Evolutionary conservation across 192 early-diverging fungal species (phyloP).

Genomic region (Gryganskiella cystojenkinii): DNA sequence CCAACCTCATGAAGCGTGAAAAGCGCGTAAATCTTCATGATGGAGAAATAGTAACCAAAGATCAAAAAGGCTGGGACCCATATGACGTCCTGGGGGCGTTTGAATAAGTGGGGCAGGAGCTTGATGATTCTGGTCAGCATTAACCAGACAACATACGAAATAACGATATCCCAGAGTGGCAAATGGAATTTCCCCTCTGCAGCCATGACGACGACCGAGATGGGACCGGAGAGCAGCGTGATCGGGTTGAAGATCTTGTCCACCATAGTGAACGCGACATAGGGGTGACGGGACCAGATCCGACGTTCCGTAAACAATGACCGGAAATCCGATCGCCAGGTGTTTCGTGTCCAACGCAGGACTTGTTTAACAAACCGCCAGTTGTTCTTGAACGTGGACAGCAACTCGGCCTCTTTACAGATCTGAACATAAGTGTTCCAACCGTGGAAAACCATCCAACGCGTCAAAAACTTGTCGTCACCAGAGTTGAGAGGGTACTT

Average conservation of each 20-base stretch:
- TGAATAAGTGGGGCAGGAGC: slow-evolving; percentile 71
- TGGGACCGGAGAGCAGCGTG: slow-evolving; percentile 72
- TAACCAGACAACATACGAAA: slow-evolving; percentile 71
- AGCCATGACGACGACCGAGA: slow-evolving; percentile 66
- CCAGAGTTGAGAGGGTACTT: slow-evolving; percentile 80
- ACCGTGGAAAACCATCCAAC: slow-evolving; percentile 76
- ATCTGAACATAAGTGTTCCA: slow-evolving; percentile 79
- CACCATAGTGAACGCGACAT: slow-evolving; percentile 79
- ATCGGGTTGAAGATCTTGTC: slow-evolving; percentile 82
- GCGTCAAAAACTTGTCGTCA: slow-evolving; percentile 81
- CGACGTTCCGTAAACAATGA: slow-evolving; percentile 70
- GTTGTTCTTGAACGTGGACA: slow-evolving; percentile 81
- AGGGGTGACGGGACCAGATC: slow-evolving; percentile 75
- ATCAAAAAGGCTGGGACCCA: slow-evolving; percentile 72
- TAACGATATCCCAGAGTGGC: slow-evolving; percentile 70
- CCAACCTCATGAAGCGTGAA: slow-evolving; percentile 77
- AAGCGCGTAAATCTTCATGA: slow-evolving; percentile 76
- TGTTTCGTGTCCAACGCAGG: slow-evolving; percentile 79
- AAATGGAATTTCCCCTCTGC: slow-evolving; percentile 53
- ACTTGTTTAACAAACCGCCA: slow-evolving; percentile 80
- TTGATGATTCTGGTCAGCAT: slow-evolving; percentile 74
- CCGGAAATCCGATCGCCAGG: slow-evolving; percentile 75
- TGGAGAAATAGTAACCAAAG: slow-evolving; percentile 78
- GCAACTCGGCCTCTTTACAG: slow-evolving; percentile 72
- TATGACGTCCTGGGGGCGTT: slow-evolving; percentile 72